These are phyloP conservation scores for Infundibulicybe gibba DNA, from an alignment of 768 basidiomycete genomes.

Conservation along the genomic window DNA sequence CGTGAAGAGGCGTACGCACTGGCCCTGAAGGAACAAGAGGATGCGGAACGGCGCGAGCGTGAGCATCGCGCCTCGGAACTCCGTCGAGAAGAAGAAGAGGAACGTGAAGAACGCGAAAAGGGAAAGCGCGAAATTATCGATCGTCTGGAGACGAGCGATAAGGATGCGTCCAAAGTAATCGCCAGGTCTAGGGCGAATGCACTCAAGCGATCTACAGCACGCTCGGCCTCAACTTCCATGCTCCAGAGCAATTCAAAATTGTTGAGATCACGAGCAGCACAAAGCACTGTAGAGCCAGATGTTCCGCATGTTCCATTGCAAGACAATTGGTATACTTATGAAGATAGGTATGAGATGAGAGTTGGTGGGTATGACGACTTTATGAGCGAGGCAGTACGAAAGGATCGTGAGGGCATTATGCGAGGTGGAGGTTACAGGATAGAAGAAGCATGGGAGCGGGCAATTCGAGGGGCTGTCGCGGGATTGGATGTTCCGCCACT, in stretches of 20 bases:
- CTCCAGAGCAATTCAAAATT: slow-evolving; percentile 46
- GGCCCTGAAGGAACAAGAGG: slow-evolving; percentile 75
- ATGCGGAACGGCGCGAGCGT: slow-evolving; percentile 67
- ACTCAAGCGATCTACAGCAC: slow-evolving; percentile 55
- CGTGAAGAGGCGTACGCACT: slow-evolving; percentile 77
- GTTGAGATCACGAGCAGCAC: slow-evolving; percentile 60
- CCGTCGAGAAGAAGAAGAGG: slow-evolving; percentile 67
- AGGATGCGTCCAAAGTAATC: slow-evolving; percentile 66
- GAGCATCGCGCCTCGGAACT: slow-evolving; percentile 66
- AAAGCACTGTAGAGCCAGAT: slow-evolving; percentile 67
- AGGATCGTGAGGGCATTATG: slow-evolving; percentile 77
- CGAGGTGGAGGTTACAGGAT: slow-evolving; percentile 79
- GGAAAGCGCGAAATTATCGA: slow-evolving; percentile 75
- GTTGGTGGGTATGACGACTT: slow-evolving; percentile 65
- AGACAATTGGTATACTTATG: slow-evolving; percentile 74
- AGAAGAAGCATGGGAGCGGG: slow-evolving; percentile 85
- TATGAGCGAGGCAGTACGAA: slow-evolving; percentile 70
- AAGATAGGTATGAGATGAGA: slow-evolving; percentile 57
- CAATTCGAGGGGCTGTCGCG: slow-evolving; percentile 68
- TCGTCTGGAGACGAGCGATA: slow-evolving; percentile 73
- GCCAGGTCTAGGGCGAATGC: slow-evolving; percentile 66
- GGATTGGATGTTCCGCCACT: slow-evolving; percentile 63
- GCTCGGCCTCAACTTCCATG: slow-evolving; percentile 41
- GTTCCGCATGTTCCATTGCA: slow-evolving; percentile 77
- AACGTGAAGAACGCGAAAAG: slow-evolving; percentile 73